These are phyloP conservation scores for Paragyromitra xinjiangensis DNA, from an alignment of 495 filamentous ascomycete species.

Conservation along the genomic window DNA sequence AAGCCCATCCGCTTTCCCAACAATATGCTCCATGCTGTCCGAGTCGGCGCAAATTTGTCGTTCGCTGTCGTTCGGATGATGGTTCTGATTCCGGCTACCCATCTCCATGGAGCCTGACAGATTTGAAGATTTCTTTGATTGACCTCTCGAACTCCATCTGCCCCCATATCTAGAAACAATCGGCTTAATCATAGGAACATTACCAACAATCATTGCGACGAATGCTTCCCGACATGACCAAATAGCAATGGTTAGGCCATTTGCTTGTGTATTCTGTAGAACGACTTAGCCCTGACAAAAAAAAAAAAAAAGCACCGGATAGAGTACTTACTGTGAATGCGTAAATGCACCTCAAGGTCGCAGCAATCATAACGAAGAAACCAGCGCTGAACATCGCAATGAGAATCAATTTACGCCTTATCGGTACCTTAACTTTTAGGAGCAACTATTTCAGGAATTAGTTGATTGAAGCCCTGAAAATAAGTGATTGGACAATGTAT, in stretches of 20 bases:
- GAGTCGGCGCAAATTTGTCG: constrained; percentile 30
- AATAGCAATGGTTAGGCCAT: constrained; percentile 62
- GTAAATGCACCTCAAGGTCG: constrained; percentile 68
- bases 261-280: constrained; percentile 34
- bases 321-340: constrained; percentile 62
- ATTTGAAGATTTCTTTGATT: not conserved
- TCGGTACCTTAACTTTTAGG: constrained; percentile 64
- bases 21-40: constrained; percentile 44
- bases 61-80: constrained; percentile 21
- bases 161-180: constrained; percentile 56
- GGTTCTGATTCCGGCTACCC: constrained; percentile 7
- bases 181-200: constrained; percentile 71
- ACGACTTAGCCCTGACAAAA: no score
- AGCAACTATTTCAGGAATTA: constrained; percentile 20
- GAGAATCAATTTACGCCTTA: constrained; percentile 65
- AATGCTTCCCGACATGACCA: constrained; percentile 74
- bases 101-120: constrained; percentile 15
- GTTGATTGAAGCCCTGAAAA: not conserved
- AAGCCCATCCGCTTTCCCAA: constrained; percentile 29
- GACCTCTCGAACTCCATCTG: not conserved
- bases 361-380: constrained; percentile 68
- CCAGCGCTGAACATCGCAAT: constrained; percentile 69
- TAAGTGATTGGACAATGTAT: not conserved
- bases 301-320: constrained; percentile 44
- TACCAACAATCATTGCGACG: constrained; percentile 69